A percentile compares a stretch with the other conserved stretches of the same genome.
These are phyloP conservation scores for Arthrobotrys sinensis DNA, from an alignment of 2,329 filamentous ascomycete genomes.

Conservation along the genomic window DNA sequence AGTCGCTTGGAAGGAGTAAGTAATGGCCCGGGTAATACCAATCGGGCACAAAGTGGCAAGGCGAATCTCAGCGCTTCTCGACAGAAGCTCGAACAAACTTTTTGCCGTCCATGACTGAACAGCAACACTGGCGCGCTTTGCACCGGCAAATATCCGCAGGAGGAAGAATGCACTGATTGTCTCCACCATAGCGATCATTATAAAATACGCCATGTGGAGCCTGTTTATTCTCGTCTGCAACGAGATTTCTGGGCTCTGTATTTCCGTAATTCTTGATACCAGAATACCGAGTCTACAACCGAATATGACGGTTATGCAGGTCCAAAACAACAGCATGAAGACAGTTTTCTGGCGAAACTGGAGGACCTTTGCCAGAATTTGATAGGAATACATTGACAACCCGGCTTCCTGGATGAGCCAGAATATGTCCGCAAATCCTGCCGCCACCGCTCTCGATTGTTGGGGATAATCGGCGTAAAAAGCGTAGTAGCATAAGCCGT, in stretches of 20 bases:
- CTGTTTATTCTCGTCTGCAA: slow-evolving; percentile 66
- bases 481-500: slow-evolving; percentile 69
- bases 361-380: slow-evolving; percentile 72
- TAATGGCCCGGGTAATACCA: slow-evolving; percentile 68
- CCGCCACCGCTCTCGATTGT: slow-evolving; percentile 66
- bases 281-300: slow-evolving; percentile 70
- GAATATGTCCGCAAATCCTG: slow-evolving; percentile 67
- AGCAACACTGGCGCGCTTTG: slow-evolving; percentile 62
- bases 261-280: slow-evolving; percentile 65
- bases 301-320: slow-evolving; percentile 72
- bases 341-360: slow-evolving; percentile 67
- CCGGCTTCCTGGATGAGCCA: slow-evolving; percentile 70
- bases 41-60: slow-evolving; percentile 68
- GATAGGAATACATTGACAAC: slow-evolving; percentile 71
- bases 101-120: slow-evolving; percentile 65
- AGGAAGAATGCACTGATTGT: slow-evolving; percentile 68
- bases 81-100: slow-evolving; percentile 68
- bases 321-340: slow-evolving; percentile 73
- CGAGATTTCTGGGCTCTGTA: slow-evolving; percentile 63
- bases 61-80: slow-evolving; percentile 68
- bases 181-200: slow-evolving; percentile 68
- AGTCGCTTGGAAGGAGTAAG: slow-evolving; percentile 68
- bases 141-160: slow-evolving; percentile 66
- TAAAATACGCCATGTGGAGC: slow-evolving; percentile 69
- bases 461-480: slow-evolving; percentile 66